Evolutionary conservation across 345 rosid genomes (phyloP).

Genomic region (Carallia brachiata): DNA sequence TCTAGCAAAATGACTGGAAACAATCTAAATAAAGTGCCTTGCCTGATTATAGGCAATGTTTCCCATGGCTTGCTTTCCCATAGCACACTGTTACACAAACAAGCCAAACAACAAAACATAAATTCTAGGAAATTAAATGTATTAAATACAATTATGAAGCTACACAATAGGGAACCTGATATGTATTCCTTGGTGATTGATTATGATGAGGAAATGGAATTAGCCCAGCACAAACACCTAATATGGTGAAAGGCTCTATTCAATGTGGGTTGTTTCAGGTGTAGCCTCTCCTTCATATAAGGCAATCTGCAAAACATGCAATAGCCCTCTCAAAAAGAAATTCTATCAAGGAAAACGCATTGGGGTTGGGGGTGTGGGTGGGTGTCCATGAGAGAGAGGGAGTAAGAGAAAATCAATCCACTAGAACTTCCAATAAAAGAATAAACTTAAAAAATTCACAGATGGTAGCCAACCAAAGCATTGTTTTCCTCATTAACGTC

Average conservation of each 20-base stretch:
- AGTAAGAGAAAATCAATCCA: neutral
- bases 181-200: conserved; percentile 97
- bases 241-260: conserved; percentile 95
- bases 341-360: neutral
- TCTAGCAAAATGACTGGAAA: conserved; percentile 5
- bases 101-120: neutral
- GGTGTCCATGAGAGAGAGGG: no score
- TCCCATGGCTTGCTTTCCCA: conserved; percentile 99
- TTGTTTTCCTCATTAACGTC: conserved; percentile 98
- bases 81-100: conserved; percentile 69
- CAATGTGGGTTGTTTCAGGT: conserved; percentile 78
- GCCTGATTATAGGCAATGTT: conserved; percentile 94
- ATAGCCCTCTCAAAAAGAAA: neutral
- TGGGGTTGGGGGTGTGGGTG: no score
- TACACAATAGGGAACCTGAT: conserved; percentile 54
- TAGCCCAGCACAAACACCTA: conserved; percentile 94
- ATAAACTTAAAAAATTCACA: conserved; percentile 10
- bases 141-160: conserved; percentile 8
- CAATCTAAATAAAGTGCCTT: conserved; percentile 24
- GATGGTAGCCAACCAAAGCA: conserved; percentile 63
- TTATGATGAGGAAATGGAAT: conserved; percentile 98
- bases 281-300: conserved; percentile 78
- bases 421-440: neutral
- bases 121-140: neutral
- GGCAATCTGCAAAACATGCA: conserved; percentile 64